Percentiles rank a stretch among this genome's conserved stretches.
Conservation (phyloP, 1,284 basidiomycete genomes). For the Cerioporus squamosus region DNA sequence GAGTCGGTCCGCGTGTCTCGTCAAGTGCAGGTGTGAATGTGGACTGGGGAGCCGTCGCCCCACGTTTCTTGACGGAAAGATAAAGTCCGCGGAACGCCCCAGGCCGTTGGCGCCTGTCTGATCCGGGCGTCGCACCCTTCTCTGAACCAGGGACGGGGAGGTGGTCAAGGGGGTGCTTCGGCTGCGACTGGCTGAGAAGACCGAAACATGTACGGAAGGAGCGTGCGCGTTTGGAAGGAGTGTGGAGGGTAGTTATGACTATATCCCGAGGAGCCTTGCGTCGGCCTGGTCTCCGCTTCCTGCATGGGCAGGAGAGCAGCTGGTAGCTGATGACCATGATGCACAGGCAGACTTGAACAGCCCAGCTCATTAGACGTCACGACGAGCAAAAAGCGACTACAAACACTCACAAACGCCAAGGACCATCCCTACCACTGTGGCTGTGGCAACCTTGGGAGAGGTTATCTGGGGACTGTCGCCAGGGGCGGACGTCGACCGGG, state of each 20-base stretch:
- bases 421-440: conserved; percentile 32
- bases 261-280: conserved; percentile 6
- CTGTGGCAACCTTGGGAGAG: conserved; percentile 24
- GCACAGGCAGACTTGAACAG: conserved; percentile 30
- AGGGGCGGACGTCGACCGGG: conserved; percentile 12
- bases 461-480: conserved; percentile 9
- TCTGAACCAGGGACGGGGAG: not conserved
- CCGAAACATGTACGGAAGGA: conserved; percentile 7
- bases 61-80: conserved; percentile 14
- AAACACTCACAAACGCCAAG: conserved; percentile 31
- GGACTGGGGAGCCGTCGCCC: conserved; percentile 16
- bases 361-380: not conserved
- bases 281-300: conserved; percentile 8
- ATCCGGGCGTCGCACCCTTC: not conserved
- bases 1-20: not conserved
- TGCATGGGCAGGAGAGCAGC: conserved; percentile 27
- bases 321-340: conserved; percentile 33
- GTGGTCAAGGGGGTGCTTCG: not conserved
- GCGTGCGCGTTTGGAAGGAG: conserved; percentile 18
- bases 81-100: conserved; percentile 20
- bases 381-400: not conserved
- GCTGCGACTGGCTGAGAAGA: not conserved
- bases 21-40: not conserved
- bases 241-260: conserved; percentile 12
- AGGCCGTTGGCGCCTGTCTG: not conserved